These are phyloP conservation scores for Tetracladium maxilliforme DNA, from an alignment of 2,329 filamentous ascomycete genomes.

Conservation along the genomic window DNA sequence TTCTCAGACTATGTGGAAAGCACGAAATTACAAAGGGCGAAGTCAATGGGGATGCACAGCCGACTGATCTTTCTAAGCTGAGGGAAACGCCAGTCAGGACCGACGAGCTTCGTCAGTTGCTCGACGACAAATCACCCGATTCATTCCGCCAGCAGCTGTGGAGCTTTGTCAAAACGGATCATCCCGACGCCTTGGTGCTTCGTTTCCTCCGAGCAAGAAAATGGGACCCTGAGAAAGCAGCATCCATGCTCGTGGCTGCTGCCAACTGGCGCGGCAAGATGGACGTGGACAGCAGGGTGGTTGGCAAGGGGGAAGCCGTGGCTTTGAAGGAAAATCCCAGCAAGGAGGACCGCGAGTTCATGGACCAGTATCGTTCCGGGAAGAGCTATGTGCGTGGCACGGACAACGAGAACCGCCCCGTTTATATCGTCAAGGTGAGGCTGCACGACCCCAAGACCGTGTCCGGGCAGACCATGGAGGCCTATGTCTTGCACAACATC, in stretches of 20 bases:
- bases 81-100: constrained; percentile 1
- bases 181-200: constrained; percentile 22
- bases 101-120: constrained; percentile 9
- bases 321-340: constrained; percentile 9
- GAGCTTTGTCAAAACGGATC: constrained; percentile 14
- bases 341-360: constrained; percentile 17
- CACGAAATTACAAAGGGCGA: constrained; percentile 3
- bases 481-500: constrained; percentile 22
- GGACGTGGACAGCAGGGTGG: constrained; percentile 15
- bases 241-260: constrained; percentile 21
- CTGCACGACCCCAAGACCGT: constrained; percentile 17
- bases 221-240: constrained; percentile 22
- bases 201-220: constrained; percentile 24
- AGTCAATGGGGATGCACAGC: background rate
- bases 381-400: constrained; percentile 22
- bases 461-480: constrained; percentile 17
- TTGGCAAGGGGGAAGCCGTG: constrained; percentile 17
- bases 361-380: constrained; percentile 20
- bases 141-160: constrained; percentile 11
- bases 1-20: constrained; percentile 9
- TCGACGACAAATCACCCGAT: constrained; percentile 7
- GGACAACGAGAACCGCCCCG: constrained; percentile 18
- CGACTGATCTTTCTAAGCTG: no score
- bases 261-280: constrained; percentile 21
- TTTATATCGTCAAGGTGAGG: constrained; percentile 20